phyloP scores from a whole-genome alignment of 352 stramenopile species.

The Phytopythium sindhum region DNA sequence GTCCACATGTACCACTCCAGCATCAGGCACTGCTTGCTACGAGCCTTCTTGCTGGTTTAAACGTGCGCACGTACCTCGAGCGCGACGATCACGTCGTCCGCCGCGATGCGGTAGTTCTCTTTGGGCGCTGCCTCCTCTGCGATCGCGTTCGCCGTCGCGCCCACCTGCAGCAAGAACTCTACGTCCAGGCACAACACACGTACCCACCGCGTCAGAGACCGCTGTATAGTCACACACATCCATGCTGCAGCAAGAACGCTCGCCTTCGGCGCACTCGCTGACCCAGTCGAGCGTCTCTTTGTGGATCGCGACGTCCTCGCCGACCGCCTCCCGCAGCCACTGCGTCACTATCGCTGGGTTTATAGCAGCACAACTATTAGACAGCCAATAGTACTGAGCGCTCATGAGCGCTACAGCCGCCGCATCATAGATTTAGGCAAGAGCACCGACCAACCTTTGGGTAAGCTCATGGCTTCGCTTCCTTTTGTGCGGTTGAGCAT shows the following conservation, averaged over 20 bases:
- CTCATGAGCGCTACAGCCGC: not conserved
- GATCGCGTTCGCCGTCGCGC: conserved; percentile 44
- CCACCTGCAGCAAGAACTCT: conserved; percentile 56
- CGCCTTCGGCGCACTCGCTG: conserved; percentile 51
- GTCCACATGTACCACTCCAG: not conserved
- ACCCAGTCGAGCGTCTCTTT: conserved; percentile 72
- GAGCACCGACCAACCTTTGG: not conserved
- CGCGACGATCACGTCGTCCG: conserved; percentile 52
- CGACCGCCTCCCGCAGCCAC: conserved; percentile 52
- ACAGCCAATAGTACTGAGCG: not conserved
- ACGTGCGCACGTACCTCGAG: conserved; percentile 35
- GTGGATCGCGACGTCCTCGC: conserved; percentile 45
- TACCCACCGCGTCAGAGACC: not conserved
- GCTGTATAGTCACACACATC: no score
- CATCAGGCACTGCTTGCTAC: not conserved
- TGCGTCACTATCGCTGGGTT: conserved; percentile 28
- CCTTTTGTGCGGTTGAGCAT: no score
- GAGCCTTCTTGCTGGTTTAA: not conserved
- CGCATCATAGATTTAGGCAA: not conserved
- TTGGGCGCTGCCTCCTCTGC: conserved; percentile 46
- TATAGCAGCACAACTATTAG: not conserved
- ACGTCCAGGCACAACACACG: not conserved
- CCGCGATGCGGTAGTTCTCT: conserved; percentile 66
- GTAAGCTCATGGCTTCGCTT: not conserved
- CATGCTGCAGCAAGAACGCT: not conserved